phyloP scores from a whole-genome alignment of 2,329 filamentous ascomycete species.

The Thielaviopsis ethacetica region DNA sequence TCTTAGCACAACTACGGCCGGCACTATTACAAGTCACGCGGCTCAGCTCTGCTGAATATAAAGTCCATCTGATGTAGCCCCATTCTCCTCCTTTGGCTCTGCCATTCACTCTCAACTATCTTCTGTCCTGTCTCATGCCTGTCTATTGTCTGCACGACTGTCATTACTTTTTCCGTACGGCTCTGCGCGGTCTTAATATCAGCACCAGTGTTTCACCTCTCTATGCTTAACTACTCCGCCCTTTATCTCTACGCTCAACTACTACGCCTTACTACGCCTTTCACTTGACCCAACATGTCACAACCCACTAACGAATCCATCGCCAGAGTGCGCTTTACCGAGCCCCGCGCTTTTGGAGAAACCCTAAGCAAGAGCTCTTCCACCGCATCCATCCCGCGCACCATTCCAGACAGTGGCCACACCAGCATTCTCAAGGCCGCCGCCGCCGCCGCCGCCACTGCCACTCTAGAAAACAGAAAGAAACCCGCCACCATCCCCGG shows the following conservation, averaged over 20 bases:
- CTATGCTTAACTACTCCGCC: conserved; percentile 40
- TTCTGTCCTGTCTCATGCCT: conserved; percentile 44
- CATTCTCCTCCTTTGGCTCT: not conserved
- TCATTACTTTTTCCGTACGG: conserved; percentile 85
- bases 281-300: not conserved
- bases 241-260: not conserved
- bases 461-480: not conserved
- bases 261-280: not conserved
- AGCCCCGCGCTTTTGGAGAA: conserved; percentile 57
- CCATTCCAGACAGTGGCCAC: conserved; percentile 19
- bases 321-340: conserved; percentile 29
- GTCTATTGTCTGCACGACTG: conserved; percentile 70
- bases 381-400: conserved; percentile 20
- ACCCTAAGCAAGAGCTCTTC: conserved; percentile 34
- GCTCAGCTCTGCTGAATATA: not conserved
- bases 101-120: not conserved
- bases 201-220: conserved; percentile 62
- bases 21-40: no score
- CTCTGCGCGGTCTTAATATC: conserved; percentile 71
- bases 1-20: no score
- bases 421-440: not conserved
- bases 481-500: not conserved
- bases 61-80: not conserved
- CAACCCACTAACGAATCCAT: conserved; percentile 17
- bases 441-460: no score